Percentiles rank a stretch among this genome's conserved stretches.
phyloP scores from a whole-genome alignment of 805 yeast genomes.

The Kluyveromyces nonfermentans region DNA sequence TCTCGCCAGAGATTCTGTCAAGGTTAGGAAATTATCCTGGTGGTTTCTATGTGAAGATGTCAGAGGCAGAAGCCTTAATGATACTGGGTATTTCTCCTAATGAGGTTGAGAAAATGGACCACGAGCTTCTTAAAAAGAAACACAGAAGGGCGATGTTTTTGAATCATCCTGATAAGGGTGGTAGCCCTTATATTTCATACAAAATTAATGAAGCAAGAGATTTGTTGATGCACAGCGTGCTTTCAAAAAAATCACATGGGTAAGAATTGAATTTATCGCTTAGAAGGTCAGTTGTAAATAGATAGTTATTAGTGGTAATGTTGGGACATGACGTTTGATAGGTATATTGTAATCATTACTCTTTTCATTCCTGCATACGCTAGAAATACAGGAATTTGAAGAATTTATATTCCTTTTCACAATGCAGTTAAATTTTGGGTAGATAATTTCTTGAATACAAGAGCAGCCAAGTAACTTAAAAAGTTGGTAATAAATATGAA shows the following conservation, averaged over 20 bases:
- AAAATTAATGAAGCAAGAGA: slow-evolving; percentile 91
- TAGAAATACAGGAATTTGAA: too few species aligned
- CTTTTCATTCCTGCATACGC: too few species aligned
- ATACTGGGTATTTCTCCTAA: slow-evolving; percentile 50
- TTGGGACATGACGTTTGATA: too few species aligned
- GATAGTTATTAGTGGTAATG: neutral
- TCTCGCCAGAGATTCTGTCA: slow-evolving; percentile 9
- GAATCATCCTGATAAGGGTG: slow-evolving; percentile 94
- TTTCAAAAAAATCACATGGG: slow-evolving; percentile 10
- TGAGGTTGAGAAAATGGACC: slow-evolving; percentile 42
- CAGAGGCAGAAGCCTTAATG: slow-evolving; percentile 59
- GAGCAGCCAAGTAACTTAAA: too few species aligned
- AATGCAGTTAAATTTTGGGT: too few species aligned
- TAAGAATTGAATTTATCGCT: neutral
- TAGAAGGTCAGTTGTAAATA: neutral
- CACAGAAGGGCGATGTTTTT: slow-evolving; percentile 80
- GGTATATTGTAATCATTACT: too few species aligned
- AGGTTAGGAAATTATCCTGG: slow-evolving; percentile 38
- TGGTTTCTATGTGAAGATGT: slow-evolving; percentile 56
- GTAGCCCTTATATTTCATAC: slow-evolving; percentile 80
- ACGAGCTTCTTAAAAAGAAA: slow-evolving; percentile 54
- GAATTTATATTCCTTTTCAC: too few species aligned
- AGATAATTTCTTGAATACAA: too few species aligned
- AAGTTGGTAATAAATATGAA: too few species aligned
- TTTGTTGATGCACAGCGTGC: slow-evolving; percentile 34